Evolutionary conservation across 805 yeast genomes (phyloP), one percentile per base, ranked within the genome.

Genomic region (Zygosaccharomyces rouxii): DNA sequence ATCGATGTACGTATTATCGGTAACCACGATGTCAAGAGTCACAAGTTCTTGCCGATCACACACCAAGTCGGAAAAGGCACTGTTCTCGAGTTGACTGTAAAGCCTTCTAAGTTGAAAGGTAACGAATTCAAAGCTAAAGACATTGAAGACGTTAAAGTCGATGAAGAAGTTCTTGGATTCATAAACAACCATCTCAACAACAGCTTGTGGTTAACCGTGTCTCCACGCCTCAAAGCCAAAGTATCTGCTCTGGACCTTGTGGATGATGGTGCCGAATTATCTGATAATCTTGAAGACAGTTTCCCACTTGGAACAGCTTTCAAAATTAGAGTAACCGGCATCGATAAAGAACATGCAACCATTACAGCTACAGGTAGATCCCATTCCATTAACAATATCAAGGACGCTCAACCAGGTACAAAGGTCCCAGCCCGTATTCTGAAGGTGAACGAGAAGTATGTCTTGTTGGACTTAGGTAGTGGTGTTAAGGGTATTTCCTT

Each of bases 221-320:
- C 89, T 1, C 92, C 95, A 29, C 70, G 75, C 18, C 68, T 85
- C 35, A 78, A 77, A 49, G 96, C 90, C 3, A 76, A 81, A 47
- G 69, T 89, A 28, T 74, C 89, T 1, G 68, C 80, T 43, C 73
- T 84, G 70, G 86, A 88, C 50, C 68, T 86, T 30, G 70, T 83
- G 7, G 77, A 77, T 52, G 80, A 83, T 56, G 63, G 60, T 2
- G 70, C 73, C n/a, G 60, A 73, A 1, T 61, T 72, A 2, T 71
- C 76, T 52, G 71, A 69, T 14, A 71, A 79, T 44, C 62, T 86
- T 42, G 81, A 77, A 16, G 72, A 72, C n/a, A 70, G 71, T 33
- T 83, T 74, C 64, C 92, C 95, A 29, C 63, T 85, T 45, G 97
- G 96, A 19, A 67, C 81, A 50, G 89, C 89, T 7, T 56, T 89